These are phyloP conservation scores for Blyttiomyces sp. DNA, from an alignment of 371 early-diverging fungal species.

Conservation along the genomic window DNA sequence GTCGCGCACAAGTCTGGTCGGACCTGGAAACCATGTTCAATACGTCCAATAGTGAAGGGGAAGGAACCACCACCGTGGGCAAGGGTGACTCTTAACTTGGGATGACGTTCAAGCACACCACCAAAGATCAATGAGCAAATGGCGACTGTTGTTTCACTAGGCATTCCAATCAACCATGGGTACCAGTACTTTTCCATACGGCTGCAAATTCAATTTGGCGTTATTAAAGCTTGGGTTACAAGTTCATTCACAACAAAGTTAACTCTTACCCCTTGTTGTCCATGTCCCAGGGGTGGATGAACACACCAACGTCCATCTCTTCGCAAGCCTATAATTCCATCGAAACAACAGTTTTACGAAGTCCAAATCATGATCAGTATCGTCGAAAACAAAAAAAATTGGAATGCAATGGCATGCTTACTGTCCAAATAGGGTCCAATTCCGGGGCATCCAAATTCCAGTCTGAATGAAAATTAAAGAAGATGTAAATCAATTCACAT, in stretches of 20 bases:
- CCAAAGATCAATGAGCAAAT: constrained; percentile 66
- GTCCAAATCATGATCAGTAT: no score
- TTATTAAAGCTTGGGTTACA: not conserved
- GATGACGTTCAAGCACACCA: constrained; percentile 65
- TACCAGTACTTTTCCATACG: constrained; percentile 72
- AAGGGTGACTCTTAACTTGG: constrained; percentile 59
- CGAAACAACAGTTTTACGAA: no score
- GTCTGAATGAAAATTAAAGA: constrained; percentile 24
- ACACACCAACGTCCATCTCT: constrained; percentile 60
- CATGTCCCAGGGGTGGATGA: constrained; percentile 77
- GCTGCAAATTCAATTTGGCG: constrained; percentile 6
- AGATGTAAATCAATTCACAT: not conserved
- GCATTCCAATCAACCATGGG: constrained; percentile 73
- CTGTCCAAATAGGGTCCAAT: constrained; percentile 60
- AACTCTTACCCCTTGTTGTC: constrained; percentile 38
- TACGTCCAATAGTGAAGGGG: constrained; percentile 62
- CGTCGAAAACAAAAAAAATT: no score
- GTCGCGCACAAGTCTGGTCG: constrained; percentile 67
- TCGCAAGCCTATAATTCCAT: no score
- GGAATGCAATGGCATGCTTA: not conserved
- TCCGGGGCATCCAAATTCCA: constrained; percentile 73
- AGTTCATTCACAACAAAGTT: not conserved
- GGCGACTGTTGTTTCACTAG: constrained; percentile 68
- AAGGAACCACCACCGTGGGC: constrained; percentile 75
- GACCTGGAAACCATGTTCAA: constrained; percentile 65